Conservation (phyloP, 2,329 filamentous ascomycete genomes). For the Fusarium sp. region DNA sequence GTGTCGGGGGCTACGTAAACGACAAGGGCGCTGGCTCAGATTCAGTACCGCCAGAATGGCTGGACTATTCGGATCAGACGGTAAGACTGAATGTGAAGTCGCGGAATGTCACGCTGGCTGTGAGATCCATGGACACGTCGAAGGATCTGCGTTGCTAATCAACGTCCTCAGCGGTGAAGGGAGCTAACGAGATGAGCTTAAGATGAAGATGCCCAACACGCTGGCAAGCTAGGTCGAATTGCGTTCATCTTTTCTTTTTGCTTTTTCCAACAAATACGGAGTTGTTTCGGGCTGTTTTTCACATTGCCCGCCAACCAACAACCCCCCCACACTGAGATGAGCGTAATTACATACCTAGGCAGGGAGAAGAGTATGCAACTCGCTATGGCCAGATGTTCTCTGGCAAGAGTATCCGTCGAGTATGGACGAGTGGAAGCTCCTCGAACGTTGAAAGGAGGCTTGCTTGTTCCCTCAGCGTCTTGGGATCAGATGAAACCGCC, state of each 20-base stretch:
- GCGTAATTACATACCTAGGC: not conserved
- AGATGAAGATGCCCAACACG: not conserved
- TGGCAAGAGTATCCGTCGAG: not conserved
- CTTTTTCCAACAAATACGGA: conserved; percentile 21
- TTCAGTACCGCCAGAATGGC: conserved; percentile 31
- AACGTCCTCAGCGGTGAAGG: conserved; percentile 3
- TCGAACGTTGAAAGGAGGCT: not conserved
- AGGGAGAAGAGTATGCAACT: conserved; percentile 1
- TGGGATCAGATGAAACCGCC: conserved; percentile 33
- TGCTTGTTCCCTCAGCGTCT: conserved; percentile 8
- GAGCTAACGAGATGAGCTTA: conserved; percentile 25
- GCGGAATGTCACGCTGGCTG: conserved; percentile 33
- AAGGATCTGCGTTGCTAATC: conserved; percentile 24
- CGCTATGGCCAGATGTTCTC: conserved; percentile 23
- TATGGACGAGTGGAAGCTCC: conserved; percentile 2
- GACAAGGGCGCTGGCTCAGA: conserved; percentile 19
- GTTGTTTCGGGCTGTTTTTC: conserved; percentile 8
- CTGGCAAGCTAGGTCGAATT: not conserved
- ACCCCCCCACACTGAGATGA: conserved; percentile 23
- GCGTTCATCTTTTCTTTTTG: conserved; percentile 15
- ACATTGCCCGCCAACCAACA: not conserved
- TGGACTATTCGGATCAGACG: conserved; percentile 24
- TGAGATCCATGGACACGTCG: conserved; percentile 33
- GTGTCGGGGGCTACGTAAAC: conserved; percentile 12
- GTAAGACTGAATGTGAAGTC: conserved; percentile 19